Evolutionary conservation across 192 early-diverging fungal genomes (phyloP), one percentile per base, ranked within the genome.

Genomic region (Fimicolochytrium jonesii): DNA sequence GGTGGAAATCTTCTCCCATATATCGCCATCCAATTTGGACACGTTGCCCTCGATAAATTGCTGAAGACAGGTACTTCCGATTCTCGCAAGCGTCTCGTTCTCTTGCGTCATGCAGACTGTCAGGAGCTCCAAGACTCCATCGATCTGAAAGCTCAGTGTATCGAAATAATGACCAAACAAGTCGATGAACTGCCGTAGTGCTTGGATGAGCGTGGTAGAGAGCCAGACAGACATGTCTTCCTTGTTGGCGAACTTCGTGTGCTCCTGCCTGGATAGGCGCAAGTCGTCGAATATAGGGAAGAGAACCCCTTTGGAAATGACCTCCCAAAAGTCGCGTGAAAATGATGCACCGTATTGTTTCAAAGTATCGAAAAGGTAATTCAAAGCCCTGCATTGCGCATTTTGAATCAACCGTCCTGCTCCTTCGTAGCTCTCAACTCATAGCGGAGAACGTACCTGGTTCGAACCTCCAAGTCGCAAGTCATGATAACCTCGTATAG

Each of bases 161-260:
- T 90, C 86, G 58, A 83, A 92, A 67, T 90, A 93, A 61, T 73
- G 70, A 0, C 87, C 83, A 56, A 92, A 94, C 51, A 97, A 70
- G 44, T 92, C 89, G 20, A 97, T 82, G 55, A 97, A 80, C 68
- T 86, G 88, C 30, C 91, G 80, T 64, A 97, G 74, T 4, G 93
- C 94, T 75, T 92, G 88, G 68, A 97, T 90, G 76, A 97, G 79
- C 13, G 94, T 94, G 7, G 92, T 94, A 13, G 90, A 94, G 41
- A 97, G 78, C 94, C 94, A 97, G 25, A 94, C 83, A 58, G 84
- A 87, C 69, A 93, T 78, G 59, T 97, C 92, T 59, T 94, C 94
- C 35, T 86, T 82, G 34, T 83, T 85, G 17, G 86, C 85, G 53
- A 88, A 87, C 6, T 90, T 86, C 31, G 73, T 71, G 33, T 71